Conservation (phyloP, 257 asterid species). For the Solanum tacnaense region DNA sequence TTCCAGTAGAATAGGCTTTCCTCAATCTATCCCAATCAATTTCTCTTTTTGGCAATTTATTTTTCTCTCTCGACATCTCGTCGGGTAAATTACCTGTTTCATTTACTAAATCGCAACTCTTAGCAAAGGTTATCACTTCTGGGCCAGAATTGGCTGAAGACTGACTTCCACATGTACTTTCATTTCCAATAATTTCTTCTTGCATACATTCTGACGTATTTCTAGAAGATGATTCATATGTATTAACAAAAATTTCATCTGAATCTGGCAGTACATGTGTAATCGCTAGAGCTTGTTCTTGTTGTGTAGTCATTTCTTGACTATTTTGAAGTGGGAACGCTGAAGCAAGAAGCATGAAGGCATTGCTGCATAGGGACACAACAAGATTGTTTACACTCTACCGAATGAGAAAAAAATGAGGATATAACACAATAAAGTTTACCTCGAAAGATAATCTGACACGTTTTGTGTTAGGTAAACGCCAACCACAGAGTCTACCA, state of each 20-base stretch:
- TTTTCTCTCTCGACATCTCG: neutral
- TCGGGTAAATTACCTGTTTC: neutral
- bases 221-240: neutral
- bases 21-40: slow-evolving; percentile 43
- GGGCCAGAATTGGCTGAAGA: neutral
- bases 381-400: neutral
- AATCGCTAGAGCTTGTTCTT: neutral
- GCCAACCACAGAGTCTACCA: slow-evolving; percentile 46
- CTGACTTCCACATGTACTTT: neutral
- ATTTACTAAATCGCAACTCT: neutral
- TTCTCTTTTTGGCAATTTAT: neutral
- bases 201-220: neutral
- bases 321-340: slow-evolving; percentile 18
- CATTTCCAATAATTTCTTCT: neutral
- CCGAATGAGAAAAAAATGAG: neutral
- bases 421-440: neutral
- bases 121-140: neutral
- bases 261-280: neutral
- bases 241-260: neutral
- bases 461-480: slow-evolving; percentile 61
- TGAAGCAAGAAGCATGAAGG: slow-evolving; percentile 43
- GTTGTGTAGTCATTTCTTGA: neutral
- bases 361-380: slow-evolving; percentile 25
- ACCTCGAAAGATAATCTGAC: slow-evolving; percentile 45
- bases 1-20: slow-evolving; percentile 2